Conservation (phyloP, 2,329 filamentous ascomycete species). For the Cadophora luteo-olivacea region DNA sequence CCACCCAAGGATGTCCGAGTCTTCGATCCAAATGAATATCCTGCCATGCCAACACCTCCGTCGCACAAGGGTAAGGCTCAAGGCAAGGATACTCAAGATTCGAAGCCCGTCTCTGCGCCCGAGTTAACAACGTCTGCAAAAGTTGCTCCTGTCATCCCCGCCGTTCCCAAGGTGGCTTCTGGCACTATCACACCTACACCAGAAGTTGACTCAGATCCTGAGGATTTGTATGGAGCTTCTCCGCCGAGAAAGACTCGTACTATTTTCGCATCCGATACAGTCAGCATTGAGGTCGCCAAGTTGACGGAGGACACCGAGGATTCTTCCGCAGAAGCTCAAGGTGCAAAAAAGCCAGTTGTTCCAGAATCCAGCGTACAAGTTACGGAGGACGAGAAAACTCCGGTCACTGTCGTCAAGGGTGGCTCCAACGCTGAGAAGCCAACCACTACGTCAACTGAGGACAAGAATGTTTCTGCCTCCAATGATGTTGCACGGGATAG, state of each 20-base stretch:
- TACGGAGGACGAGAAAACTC: not conserved
- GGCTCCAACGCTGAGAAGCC: not conserved
- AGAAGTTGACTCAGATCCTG: not conserved
- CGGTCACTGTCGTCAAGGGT: too few species aligned
- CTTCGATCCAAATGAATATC: constrained; percentile 13
- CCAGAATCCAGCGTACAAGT: not conserved
- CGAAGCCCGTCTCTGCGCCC: not conserved
- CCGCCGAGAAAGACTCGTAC: constrained; percentile 1
- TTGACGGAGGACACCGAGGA: not conserved
- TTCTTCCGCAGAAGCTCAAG: not conserved
- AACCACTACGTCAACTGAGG: not conserved
- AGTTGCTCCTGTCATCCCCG: not conserved
- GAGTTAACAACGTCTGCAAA: not conserved
- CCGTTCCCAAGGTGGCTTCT: not conserved
- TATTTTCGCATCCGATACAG: not conserved
- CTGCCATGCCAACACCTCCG: constrained; percentile 5
- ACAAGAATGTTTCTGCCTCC: not conserved
- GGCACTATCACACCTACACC: not conserved
- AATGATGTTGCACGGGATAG: not conserved
- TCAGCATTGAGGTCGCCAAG: not conserved
- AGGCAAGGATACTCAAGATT: not conserved
- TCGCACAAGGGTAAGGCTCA: not conserved
- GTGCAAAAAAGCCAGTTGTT: not conserved
- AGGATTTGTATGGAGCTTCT: constrained; percentile 14
- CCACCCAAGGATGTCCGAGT: not conserved